Conservation (phyloP, 495 filamentous ascomycete genomes). For the Trichoderma virens region DNA sequence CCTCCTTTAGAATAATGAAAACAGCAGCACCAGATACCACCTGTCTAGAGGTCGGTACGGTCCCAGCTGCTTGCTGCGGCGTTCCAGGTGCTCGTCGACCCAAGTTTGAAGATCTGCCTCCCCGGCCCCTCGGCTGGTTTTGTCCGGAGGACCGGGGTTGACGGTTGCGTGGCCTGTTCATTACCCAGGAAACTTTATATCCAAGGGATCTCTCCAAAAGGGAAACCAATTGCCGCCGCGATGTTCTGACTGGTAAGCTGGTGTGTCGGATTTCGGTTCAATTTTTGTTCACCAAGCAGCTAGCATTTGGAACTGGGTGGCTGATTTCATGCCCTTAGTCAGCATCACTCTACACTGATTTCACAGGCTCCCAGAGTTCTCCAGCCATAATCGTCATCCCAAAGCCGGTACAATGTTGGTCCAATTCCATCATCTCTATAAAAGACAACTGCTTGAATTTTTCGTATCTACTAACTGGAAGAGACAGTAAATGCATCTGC, state of each 20-base stretch:
- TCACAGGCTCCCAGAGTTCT: background rate
- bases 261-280: no score
- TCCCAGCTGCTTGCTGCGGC: constrained; percentile 10
- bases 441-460: no score
- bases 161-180: constrained; percentile 6
- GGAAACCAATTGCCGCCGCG: background rate
- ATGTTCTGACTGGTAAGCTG: no score
- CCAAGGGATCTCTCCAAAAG: background rate
- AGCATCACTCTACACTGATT: background rate
- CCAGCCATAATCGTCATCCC: no score
- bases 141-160: background rate
- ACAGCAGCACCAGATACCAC: constrained; percentile 52
- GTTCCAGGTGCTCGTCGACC: constrained; percentile 10
- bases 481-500: background rate
- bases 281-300: no score
- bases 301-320: no score
- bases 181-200: background rate
- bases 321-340: background rate
- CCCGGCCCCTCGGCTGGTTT: background rate
- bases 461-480: background rate
- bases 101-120: background rate
- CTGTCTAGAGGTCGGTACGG: constrained; percentile 41
- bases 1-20: constrained; percentile 61
- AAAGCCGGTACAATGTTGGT: no score
- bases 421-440: no score